These are phyloP conservation scores for grape (Vitis vinifera) DNA, from an alignment of 164 flowering plant genomes.

Conservation along the genomic window DNA sequence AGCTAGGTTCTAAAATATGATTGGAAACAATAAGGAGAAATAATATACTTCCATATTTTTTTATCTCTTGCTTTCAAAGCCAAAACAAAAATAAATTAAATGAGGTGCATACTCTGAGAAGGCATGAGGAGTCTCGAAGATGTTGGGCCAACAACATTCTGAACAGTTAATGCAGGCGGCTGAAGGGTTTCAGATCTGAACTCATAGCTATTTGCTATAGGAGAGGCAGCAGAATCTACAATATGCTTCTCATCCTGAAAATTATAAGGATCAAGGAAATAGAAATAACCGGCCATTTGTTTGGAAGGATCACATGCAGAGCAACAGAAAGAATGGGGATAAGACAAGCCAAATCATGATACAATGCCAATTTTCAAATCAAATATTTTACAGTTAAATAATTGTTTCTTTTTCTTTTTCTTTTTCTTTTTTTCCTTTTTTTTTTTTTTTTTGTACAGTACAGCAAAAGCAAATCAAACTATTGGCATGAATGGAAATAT, in stretches of 20 bases:
- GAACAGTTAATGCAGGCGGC: constrained; percentile 28
- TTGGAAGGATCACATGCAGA: background rate
- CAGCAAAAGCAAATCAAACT: constrained; percentile 5
- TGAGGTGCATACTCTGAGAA: constrained; percentile 53
- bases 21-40: background rate
- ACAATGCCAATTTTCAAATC: background rate
- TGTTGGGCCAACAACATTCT: constrained; percentile 29
- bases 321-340: background rate
- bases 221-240: constrained; percentile 26
- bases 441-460: background rate
- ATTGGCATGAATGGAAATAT: constrained; percentile 12
- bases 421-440: background rate
- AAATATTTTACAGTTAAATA: background rate
- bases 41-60: background rate
- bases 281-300: background rate
- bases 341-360: background rate
- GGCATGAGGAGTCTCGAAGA: constrained; percentile 36
- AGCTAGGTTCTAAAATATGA: constrained; percentile 49
- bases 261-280: background rate
- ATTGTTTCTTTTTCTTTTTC: background rate
- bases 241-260: constrained; percentile 52
- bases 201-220: constrained; percentile 33
- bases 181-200: constrained; percentile 46
- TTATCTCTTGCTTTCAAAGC: background rate
- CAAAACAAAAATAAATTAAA: background rate